phyloP scores from a whole-genome alignment of 2,329 filamentous ascomycete genomes.

The Emericellopsis atlantica region DNA sequence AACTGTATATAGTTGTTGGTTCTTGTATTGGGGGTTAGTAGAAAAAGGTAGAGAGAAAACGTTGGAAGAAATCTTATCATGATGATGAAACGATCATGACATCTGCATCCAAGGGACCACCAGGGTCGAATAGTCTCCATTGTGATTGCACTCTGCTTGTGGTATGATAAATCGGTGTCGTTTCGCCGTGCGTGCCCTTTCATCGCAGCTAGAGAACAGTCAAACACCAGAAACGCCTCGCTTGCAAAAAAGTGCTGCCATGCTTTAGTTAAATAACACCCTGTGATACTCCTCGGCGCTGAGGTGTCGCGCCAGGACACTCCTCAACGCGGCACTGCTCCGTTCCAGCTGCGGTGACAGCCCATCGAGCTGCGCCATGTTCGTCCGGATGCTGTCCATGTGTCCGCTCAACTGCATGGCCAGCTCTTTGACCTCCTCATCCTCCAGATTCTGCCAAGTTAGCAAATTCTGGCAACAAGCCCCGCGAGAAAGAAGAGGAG shows the following conservation, averaged over 20 bases:
- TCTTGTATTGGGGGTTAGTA: not conserved
- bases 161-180: no score
- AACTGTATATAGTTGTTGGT: not conserved
- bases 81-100: no score
- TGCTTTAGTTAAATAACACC: conserved; percentile 26
- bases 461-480: not conserved
- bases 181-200: no score
- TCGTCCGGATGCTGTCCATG: conserved; percentile 41
- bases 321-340: conserved; percentile 35
- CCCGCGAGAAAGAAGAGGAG: not conserved
- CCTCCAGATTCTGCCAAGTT: conserved; percentile 18
- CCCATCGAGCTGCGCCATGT: conserved; percentile 39
- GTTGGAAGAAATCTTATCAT: no score
- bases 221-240: no score
- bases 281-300: conserved; percentile 31
- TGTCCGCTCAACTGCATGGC: conserved; percentile 38
- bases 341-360: conserved; percentile 34
- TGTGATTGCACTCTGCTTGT: no score
- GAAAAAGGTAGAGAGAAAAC: no score
- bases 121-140: no score
- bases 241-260: no score
- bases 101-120: no score
- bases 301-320: conserved; percentile 31
- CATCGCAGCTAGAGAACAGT: no score
- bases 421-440: conserved; percentile 30